Conservation (phyloP, 1,139 yeast species). For the Pichia sp. region DNA sequence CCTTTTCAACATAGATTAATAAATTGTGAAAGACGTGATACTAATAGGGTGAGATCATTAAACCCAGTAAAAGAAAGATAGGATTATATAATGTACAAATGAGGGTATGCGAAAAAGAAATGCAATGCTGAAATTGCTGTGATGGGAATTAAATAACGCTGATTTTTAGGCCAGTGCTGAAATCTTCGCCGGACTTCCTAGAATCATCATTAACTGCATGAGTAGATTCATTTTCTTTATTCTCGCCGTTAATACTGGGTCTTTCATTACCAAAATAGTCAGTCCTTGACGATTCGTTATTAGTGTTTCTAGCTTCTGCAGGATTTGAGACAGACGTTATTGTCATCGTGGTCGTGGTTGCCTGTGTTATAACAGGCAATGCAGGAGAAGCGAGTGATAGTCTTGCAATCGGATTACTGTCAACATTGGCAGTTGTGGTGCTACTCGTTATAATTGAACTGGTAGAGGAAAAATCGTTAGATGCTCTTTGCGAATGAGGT, state of each 20-base stretch:
- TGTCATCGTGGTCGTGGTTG: slow-evolving; percentile 32
- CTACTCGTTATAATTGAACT: slow-evolving; percentile 13
- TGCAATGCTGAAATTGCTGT: background rate
- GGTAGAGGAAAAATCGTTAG: slow-evolving; percentile 16
- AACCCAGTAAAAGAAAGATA: background rate
- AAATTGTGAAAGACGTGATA: background rate
- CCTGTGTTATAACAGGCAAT: slow-evolving; percentile 33
- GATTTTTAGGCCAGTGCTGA: slow-evolving; percentile 16
- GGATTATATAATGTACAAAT: slow-evolving; percentile 4
- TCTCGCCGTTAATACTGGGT: background rate
- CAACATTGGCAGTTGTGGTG: slow-evolving; percentile 15
- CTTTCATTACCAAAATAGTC: slow-evolving; percentile 9
- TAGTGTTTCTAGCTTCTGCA: background rate
- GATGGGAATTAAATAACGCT: slow-evolving; percentile 11
- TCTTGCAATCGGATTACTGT: slow-evolving; percentile 27
- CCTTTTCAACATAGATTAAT: background rate
- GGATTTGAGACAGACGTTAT: slow-evolving; percentile 10
- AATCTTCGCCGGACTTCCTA: slow-evolving; percentile 12
- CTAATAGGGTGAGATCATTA: background rate
- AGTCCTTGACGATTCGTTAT: slow-evolving; percentile 1
- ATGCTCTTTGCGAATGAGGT: slow-evolving; percentile 16
- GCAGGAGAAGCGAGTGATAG: slow-evolving; percentile 33
- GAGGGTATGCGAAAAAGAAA: background rate
- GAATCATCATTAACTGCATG: slow-evolving; percentile 1
- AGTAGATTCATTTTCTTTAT: slow-evolving; percentile 8